These are phyloP conservation scores for Sporodiniella umbellata DNA, from an alignment of 371 early-diverging fungal genomes.

Conservation along the genomic window DNA sequence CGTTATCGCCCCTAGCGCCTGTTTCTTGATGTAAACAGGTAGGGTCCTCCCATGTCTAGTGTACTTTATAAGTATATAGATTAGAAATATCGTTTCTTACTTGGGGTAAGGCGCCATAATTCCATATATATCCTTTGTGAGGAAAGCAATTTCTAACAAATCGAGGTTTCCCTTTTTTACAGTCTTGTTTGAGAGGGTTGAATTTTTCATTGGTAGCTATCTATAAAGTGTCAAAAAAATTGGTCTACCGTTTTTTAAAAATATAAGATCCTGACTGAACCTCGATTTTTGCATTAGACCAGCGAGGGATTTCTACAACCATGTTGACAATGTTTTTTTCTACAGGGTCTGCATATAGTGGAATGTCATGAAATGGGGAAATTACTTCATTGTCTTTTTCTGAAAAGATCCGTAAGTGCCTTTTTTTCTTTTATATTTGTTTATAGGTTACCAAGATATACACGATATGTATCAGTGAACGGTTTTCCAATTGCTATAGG, in stretches of 20 bases:
- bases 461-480: conserved; percentile 80
- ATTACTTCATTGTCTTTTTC: conserved; percentile 71
- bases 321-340: conserved; percentile 90
- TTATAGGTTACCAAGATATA: conserved; percentile 66
- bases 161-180: conserved; percentile 98
- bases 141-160: conserved; percentile 99
- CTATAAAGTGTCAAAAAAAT: too few relatives aligned
- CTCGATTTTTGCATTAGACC: conserved; percentile 99
- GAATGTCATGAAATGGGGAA: conserved; percentile 99
- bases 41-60: conserved; percentile 99
- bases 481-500: conserved; percentile 71
- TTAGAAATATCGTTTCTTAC: conserved; percentile 28
- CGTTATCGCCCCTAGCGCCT: conserved; percentile 94
- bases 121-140: conserved; percentile 99
- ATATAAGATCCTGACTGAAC: too few relatives aligned
- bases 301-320: conserved; percentile 99
- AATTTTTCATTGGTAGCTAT: conserved; percentile 85
- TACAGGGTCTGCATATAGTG: conserved; percentile 78
- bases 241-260: too few relatives aligned
- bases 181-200: conserved; percentile 99
- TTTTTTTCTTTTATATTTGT: neutral
- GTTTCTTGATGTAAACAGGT: conserved; percentile 81
- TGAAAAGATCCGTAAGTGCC: conserved; percentile 12
- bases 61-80: too few relatives aligned
- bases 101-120: conserved; percentile 99